phyloP scores from a whole-genome alignment of 78 protist species.

The Emiliania huxleyi region DNA sequence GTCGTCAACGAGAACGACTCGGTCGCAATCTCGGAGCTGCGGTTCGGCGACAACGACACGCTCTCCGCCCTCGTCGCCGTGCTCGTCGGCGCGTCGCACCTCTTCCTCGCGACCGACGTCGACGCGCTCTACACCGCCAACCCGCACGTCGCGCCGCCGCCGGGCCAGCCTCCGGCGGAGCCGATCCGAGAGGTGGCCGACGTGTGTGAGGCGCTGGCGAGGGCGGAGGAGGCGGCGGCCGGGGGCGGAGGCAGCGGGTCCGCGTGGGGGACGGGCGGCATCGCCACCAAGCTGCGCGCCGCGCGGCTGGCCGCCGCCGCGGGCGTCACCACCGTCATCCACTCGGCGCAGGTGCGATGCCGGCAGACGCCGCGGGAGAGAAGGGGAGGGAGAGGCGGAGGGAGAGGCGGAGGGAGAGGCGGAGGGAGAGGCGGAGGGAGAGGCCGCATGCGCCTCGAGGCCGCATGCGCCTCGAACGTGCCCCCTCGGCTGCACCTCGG shows the following conservation, averaged over 20 bases:
- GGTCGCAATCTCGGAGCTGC: constrained; percentile 22
- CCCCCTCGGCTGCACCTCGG: no score
- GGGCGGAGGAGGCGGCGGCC: neutral
- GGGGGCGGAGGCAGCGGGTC: no score
- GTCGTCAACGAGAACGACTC: constrained; percentile 65
- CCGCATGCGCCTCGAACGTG: no score
- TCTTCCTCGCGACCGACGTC: constrained; percentile 62
- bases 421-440: no score
- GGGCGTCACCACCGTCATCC: constrained; percentile 16
- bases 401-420: no score
- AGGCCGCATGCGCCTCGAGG: no score
- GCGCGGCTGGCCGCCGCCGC: constrained; percentile 47
- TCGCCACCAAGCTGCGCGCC: constrained; percentile 51
- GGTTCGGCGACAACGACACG: constrained; percentile 66
- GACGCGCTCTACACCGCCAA: constrained; percentile 42
- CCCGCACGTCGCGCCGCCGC: constrained; percentile 6
- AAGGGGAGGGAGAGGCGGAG: no score
- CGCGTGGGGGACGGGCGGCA: constrained; percentile 64
- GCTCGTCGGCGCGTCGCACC: constrained; percentile 47
- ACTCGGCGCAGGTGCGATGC: no score
- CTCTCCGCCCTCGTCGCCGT: constrained; percentile 62
- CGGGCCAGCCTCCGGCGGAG: neutral
- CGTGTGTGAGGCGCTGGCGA: constrained; percentile 21
- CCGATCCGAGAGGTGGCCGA: constrained; percentile 8
- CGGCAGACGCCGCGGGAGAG: no score